Conservation (phyloP, 2,329 filamentous ascomycete species). For the Diplodia intermedia region DNA sequence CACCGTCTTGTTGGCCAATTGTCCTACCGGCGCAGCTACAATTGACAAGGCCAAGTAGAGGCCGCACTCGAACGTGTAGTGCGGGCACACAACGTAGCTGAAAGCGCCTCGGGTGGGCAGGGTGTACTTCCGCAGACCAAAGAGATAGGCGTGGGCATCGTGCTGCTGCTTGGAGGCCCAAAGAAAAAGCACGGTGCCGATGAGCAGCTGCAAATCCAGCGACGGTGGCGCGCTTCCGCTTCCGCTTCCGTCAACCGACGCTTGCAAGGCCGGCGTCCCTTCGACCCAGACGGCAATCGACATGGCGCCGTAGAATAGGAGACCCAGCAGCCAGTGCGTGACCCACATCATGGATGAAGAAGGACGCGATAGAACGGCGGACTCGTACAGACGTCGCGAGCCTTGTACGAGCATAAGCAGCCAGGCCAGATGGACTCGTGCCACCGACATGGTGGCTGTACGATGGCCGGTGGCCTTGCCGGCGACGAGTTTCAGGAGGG, state of each 20-base stretch:
- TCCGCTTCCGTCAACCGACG: not conserved
- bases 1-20: slow-evolving; percentile 74
- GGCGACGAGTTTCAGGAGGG: slow-evolving; percentile 52
- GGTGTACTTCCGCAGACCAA: slow-evolving; percentile 65
- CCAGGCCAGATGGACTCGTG: slow-evolving; percentile 71
- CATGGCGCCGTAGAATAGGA: slow-evolving; percentile 77
- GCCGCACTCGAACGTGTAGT: slow-evolving; percentile 88
- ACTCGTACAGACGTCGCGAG: slow-evolving; percentile 77
- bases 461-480: slow-evolving; percentile 51
- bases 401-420: slow-evolving; percentile 78
- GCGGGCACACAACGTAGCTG: slow-evolving; percentile 76
- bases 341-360: slow-evolving; percentile 84
- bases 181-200: slow-evolving; percentile 66
- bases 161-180: slow-evolving; percentile 76
- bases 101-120: slow-evolving; percentile 79
- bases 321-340: slow-evolving; percentile 79
- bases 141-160: slow-evolving; percentile 59
- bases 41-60: slow-evolving; percentile 83
- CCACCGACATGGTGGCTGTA: slow-evolving; percentile 59
- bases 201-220: slow-evolving; percentile 15
- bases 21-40: slow-evolving; percentile 71
- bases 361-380: slow-evolving; percentile 59
- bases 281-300: slow-evolving; percentile 85
- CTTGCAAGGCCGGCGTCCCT: slow-evolving; percentile 51
- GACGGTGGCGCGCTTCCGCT: not conserved